phyloP scores from a whole-genome alignment of 805 yeast species.

The Candida railenensis region DNA sequence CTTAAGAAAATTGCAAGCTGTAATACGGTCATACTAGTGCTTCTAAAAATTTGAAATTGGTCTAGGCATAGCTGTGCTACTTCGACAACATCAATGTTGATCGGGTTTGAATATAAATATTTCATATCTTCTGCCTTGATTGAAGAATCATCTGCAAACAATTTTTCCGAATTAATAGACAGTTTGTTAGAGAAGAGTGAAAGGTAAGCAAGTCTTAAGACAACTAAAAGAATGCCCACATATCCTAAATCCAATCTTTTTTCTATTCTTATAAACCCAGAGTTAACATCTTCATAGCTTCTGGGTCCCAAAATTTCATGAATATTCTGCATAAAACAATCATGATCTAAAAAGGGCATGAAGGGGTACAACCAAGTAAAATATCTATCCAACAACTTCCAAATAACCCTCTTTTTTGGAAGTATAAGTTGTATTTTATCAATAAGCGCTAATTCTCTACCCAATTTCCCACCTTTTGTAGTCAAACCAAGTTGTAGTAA shows the following conservation, averaged over 20 bases:
- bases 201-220: constrained; percentile 42
- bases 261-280: constrained; percentile 27
- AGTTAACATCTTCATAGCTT: constrained; percentile 20
- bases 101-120: constrained; percentile 46
- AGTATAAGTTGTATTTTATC: constrained; percentile 32
- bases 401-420: constrained; percentile 39
- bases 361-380: constrained; percentile 46
- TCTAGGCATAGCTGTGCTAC: constrained; percentile 56
- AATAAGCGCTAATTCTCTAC: constrained; percentile 28
- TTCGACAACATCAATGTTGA: constrained; percentile 43
- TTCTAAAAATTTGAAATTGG: constrained; percentile 50
- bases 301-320: constrained; percentile 33
- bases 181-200: constrained; percentile 34
- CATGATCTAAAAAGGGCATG: constrained; percentile 46
- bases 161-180: constrained; percentile 25
- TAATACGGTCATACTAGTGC: constrained; percentile 26
- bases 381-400: constrained; percentile 42
- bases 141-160: constrained; percentile 21
- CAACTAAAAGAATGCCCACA: constrained; percentile 38
- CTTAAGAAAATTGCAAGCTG: constrained; percentile 29
- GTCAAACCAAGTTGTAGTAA: constrained; percentile 31
- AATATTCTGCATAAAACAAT: constrained; percentile 28
- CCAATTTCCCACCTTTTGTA: constrained; percentile 29
- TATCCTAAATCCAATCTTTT: constrained; percentile 40
- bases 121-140: constrained; percentile 24